Evolutionary conservation across 2,329 filamentous ascomycete species (phyloP).

Genomic region (Waltergamsia citrina): DNA sequence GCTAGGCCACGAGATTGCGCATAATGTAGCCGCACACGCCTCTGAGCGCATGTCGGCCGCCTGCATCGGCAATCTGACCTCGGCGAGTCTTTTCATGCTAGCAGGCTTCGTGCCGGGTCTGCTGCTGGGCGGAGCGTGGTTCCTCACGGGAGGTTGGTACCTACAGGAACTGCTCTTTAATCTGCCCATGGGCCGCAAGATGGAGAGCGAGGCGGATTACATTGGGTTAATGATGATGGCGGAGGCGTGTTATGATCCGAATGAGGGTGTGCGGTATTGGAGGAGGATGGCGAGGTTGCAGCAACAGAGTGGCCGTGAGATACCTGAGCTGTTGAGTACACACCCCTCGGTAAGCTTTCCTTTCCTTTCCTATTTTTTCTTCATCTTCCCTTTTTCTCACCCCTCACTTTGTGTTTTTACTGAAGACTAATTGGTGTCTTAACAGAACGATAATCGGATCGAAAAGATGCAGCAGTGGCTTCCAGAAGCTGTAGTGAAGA

Average conservation of each 20-base stretch:
- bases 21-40: conserved; percentile 60
- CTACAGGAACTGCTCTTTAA: conserved; percentile 55
- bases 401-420: conserved; percentile 7
- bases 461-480: conserved; percentile 57
- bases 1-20: conserved; percentile 71
- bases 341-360: conserved; percentile 56
- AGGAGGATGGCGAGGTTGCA: conserved; percentile 46
- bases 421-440: not conserved
- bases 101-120: conserved; percentile 32
- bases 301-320: conserved; percentile 29
- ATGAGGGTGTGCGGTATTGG: conserved; percentile 58
- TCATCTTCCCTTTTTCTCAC: conserved; percentile 1
- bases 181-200: conserved; percentile 58
- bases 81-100: conserved; percentile 39
- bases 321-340: conserved; percentile 66
- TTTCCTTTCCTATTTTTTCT: conserved; percentile 1
- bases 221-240: conserved; percentile 80
- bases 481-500: conserved; percentile 45
- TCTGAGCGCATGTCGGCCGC: conserved; percentile 52
- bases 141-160: conserved; percentile 30
- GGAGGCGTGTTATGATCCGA: conserved; percentile 66
- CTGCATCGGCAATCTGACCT: conserved; percentile 41
- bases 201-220: conserved; percentile 72
- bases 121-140: conserved; percentile 26
- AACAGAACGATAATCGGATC: conserved; percentile 50